A percentile compares a stretch with the other conserved stretches of the same genome.
Evolutionary conservation across 2,329 filamentous ascomycete genomes (phyloP).

Genomic region (Fusarium musae): DNA sequence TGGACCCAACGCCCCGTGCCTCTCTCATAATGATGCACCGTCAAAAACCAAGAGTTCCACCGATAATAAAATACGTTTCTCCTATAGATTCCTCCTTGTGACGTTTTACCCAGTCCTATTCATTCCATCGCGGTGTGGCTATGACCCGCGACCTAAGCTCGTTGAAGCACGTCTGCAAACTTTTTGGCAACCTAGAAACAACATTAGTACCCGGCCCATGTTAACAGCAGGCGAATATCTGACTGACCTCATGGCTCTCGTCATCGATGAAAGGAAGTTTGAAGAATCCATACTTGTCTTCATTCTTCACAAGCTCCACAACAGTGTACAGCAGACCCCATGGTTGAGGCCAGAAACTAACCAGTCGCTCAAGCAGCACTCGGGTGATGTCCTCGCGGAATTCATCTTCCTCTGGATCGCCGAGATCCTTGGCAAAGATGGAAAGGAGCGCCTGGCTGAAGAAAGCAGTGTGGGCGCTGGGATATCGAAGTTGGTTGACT

Average conservation of each 20-base stretch:
- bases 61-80: constrained; percentile 27
- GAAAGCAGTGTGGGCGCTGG: constrained; percentile 90
- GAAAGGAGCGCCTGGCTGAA: constrained; percentile 88
- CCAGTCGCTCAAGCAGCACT: constrained; percentile 85
- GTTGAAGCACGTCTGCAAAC: constrained; percentile 51
- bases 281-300: constrained; percentile 89
- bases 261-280: constrained; percentile 93
- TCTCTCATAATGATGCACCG: constrained; percentile 37
- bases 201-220: constrained; percentile 15
- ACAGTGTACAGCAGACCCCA: constrained; percentile 94
- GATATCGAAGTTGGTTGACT: constrained; percentile 90
- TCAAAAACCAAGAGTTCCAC: constrained; percentile 39
- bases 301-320: constrained; percentile 90
- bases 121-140: constrained; percentile 1
- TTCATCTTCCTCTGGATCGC: constrained; percentile 79
- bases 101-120: constrained; percentile 18
- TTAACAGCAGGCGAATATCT: neutral
- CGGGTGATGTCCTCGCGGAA: constrained; percentile 92
- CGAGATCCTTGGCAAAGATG: constrained; percentile 81
- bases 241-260: constrained; percentile 81
- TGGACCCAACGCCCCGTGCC: constrained; percentile 40
- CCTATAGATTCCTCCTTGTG: constrained; percentile 31
- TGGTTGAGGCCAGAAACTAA: constrained; percentile 91
- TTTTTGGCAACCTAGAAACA: constrained; percentile 49
- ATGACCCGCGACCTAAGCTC: constrained; percentile 39